These are phyloP conservation scores for Hygrophila difformis DNA, from an alignment of 257 asterid species.

Conservation along the genomic window DNA sequence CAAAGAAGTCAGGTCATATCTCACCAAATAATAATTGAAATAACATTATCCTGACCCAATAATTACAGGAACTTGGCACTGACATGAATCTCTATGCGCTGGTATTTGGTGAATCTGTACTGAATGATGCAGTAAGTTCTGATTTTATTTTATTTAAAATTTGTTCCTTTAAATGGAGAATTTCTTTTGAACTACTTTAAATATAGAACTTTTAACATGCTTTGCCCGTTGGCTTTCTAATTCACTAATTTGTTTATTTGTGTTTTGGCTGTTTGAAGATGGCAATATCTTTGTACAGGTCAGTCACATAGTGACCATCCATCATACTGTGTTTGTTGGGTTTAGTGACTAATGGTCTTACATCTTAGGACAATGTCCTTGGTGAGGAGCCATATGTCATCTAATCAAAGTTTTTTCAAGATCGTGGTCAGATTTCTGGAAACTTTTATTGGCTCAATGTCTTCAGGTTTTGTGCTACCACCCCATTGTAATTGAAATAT, in stretches of 20 bases:
- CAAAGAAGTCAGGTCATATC: constrained; percentile 3
- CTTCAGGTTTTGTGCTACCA: constrained; percentile 66
- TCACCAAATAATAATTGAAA: constrained; percentile 8
- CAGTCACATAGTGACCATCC: constrained; percentile 24
- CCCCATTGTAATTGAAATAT: constrained; percentile 11
- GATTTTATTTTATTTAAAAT: constrained; percentile 14
- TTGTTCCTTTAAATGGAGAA: constrained; percentile 16
- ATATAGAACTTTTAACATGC: no score
- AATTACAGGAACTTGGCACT: constrained; percentile 84
- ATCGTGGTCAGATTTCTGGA: constrained; percentile 88
- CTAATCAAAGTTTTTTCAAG: constrained; percentile 74
- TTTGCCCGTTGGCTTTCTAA: no score
- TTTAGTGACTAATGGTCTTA: constrained; percentile 14
- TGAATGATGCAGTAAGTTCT: constrained; percentile 92
- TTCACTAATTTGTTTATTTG: constrained; percentile 24
- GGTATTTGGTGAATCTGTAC: constrained; percentile 98
- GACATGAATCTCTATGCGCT: constrained; percentile 90
- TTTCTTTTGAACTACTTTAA: constrained; percentile 11
- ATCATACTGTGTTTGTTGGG: constrained; percentile 18
- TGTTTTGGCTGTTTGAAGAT: constrained; percentile 58
- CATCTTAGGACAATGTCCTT: constrained; percentile 82
- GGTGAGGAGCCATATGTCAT: constrained; percentile 80
- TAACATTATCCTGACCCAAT: constrained; percentile 19
- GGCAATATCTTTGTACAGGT: constrained; percentile 99
- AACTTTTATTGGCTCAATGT: constrained; percentile 91